These are phyloP conservation scores for Gaeumannomyces sp. DNA, from an alignment of 2,329 filamentous ascomycete genomes.

Conservation along the genomic window DNA sequence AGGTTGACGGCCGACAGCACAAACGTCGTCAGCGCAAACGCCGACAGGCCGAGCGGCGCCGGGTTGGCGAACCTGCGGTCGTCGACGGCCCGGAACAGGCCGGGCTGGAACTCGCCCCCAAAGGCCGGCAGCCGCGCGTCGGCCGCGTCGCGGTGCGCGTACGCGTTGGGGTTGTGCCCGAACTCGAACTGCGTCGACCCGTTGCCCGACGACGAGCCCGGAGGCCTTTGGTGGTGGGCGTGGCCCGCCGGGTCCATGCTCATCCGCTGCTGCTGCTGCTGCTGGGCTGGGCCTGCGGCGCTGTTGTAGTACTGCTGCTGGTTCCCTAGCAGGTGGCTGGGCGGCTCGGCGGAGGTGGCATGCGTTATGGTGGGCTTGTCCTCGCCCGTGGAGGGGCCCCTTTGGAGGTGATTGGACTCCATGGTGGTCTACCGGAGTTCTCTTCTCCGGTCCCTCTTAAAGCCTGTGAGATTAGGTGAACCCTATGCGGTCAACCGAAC, in stretches of 20 bases:
- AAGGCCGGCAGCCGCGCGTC: slow-evolving; percentile 49
- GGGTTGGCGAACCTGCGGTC: slow-evolving; percentile 73
- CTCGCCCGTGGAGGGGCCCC: background rate
- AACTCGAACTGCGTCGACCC: slow-evolving; percentile 22
- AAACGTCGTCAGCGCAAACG: slow-evolving; percentile 80
- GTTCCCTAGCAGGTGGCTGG: background rate
- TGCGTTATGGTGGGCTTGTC: background rate
- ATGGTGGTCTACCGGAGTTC: no score
- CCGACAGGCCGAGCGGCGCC: slow-evolving; percentile 67
- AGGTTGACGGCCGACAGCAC: slow-evolving; percentile 71
- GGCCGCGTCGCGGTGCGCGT: slow-evolving; percentile 22
- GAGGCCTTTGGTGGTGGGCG: slow-evolving; percentile 12
- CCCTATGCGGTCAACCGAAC: no score
- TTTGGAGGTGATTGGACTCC: background rate
- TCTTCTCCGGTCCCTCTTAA: no score
- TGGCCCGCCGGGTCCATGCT: background rate
- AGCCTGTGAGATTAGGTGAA: no score
- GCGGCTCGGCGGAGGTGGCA: background rate
- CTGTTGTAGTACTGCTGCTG: slow-evolving; percentile 12
- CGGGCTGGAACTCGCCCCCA: slow-evolving; percentile 68
- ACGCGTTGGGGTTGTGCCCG: slow-evolving; percentile 34
- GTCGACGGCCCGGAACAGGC: slow-evolving; percentile 51
- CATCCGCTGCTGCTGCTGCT: background rate
- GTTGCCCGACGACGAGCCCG: slow-evolving; percentile 15
- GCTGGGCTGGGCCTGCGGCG: slow-evolving; percentile 11